phyloP scores from a whole-genome alignment of 148 eudicot genomes.

The Spergularia marina region DNA sequence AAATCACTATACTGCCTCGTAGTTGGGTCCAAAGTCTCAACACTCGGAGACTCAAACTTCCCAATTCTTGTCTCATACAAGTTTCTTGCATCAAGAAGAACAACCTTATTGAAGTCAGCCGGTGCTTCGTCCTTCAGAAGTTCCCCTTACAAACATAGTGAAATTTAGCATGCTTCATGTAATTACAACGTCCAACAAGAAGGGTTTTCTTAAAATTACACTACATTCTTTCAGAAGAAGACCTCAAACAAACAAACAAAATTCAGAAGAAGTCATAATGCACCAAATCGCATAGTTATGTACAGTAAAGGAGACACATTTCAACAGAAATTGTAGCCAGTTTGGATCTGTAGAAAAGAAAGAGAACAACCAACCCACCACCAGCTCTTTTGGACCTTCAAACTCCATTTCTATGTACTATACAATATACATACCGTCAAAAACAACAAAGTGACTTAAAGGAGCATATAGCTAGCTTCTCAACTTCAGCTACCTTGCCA shows the following conservation, averaged over 20 bases:
- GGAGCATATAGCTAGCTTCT: neutral
- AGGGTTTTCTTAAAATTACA: neutral
- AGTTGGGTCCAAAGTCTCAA: constrained; percentile 85
- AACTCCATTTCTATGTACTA: too few relatives aligned
- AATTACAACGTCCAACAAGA: constrained; percentile 4
- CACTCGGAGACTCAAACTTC: constrained; percentile 67
- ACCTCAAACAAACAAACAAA: too few relatives aligned
- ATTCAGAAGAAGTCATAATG: neutral
- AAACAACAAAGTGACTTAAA: neutral
- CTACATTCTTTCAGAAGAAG: neutral
- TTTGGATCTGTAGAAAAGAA: too few relatives aligned
- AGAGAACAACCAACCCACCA: too few relatives aligned
- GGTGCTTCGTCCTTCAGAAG: constrained; percentile 36
- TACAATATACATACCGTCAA: neutral
- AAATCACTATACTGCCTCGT: constrained; percentile 94
- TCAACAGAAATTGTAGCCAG: too few relatives aligned
- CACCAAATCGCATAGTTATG: neutral
- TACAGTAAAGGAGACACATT: neutral
- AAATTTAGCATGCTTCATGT: constrained; percentile 10
- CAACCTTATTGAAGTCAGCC: constrained; percentile 41
- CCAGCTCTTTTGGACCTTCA: too few relatives aligned
- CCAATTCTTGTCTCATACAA: constrained; percentile 97
- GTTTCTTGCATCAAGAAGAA: constrained; percentile 91
- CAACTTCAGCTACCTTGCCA: neutral
- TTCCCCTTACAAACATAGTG: constrained; percentile 42